A percentile compares a stretch with the other conserved stretches of the same genome.
Evolutionary conservation across 2,329 filamentous ascomycete species (phyloP).

Genomic region (Furcasterigmium sp.): DNA sequence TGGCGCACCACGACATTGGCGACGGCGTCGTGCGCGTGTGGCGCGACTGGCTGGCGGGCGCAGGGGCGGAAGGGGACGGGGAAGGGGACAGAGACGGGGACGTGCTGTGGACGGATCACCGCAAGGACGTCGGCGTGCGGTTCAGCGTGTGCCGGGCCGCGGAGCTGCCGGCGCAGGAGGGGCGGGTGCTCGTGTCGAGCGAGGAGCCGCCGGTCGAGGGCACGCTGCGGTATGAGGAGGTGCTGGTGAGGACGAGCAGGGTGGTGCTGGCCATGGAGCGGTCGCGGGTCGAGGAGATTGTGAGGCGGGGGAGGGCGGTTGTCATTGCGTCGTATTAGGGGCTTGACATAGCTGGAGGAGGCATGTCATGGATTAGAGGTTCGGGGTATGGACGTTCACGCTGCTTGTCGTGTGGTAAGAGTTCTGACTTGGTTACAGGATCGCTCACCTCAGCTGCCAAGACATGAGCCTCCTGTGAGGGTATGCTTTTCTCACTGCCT

Average conservation of each 20-base stretch:
- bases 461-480: too few species aligned
- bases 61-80: constrained; percentile 41
- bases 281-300: background rate
- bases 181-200: constrained; percentile 45
- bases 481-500: too few species aligned
- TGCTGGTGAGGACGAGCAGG: background rate
- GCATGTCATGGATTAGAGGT: background rate
- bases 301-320: constrained; percentile 56
- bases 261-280: background rate
- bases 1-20: constrained; percentile 59
- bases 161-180: constrained; percentile 15
- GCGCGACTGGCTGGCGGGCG: constrained; percentile 60
- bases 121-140: constrained; percentile 60
- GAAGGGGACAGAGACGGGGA: constrained; percentile 17
- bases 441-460: too few species aligned
- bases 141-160: constrained; percentile 47
- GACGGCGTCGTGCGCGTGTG: constrained; percentile 67
- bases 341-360: background rate
- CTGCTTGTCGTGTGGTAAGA: too few species aligned
- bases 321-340: constrained; percentile 43
- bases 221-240: constrained; percentile 61
- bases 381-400: too few species aligned
- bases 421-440: too few species aligned
- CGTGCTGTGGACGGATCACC: constrained; percentile 65
- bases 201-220: constrained; percentile 67